Base-by-base conservation (phyloP, 2,329 filamentous ascomycete genomes). In the Neofusicoccum sp. region DNA sequence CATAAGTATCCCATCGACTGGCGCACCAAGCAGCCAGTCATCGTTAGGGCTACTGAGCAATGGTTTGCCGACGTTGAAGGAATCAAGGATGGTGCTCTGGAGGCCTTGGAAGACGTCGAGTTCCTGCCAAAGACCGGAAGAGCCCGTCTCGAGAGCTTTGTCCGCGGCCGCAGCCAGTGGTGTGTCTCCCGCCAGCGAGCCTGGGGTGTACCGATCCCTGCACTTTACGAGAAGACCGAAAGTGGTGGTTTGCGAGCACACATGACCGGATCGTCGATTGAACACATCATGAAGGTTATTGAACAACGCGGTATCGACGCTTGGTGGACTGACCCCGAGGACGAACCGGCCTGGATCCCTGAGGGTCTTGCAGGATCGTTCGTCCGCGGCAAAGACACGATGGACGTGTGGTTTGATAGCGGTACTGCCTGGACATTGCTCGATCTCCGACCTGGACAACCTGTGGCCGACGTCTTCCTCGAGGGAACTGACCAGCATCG, bases 381-480 rank as follows among this genome's bases (percentile, higher is more conserved):
- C 70, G 80, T 84, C 49, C 88, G 95, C 64, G 93, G 93, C 12
- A 90, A 82, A 44, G 95, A 99, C 70, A 99, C 95, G 0, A 99
- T 99, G 95, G 95, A 99, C 73, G 95, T 99, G 8, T 99, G 95
- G 95, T 99, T 99, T 68, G 95, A 99, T 73, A 98, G 95, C 66
- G 95, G 95, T 5, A 96, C 90, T 53, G 96, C 91, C 70, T 99
- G 95, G 95, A 89, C 84, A 2, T 63, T 75, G 3, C 73, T 74
- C 28, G 70, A 67, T 7, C 71, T 66, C 33, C 68, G 62, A 34
- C 63, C 62, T 6, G 70, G 73, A 30, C 65, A 71, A 59, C 65
- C 87, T 73, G 63, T 79, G 26, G 91, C 91, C 0, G 92, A 99
- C 72, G 84, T 98, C 26, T 98, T 96, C 71, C 83, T 98, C 2